These are phyloP conservation scores for Chloranthus sessilifolius DNA, from an alignment of 164 flowering plant species.

Conservation along the genomic window DNA sequence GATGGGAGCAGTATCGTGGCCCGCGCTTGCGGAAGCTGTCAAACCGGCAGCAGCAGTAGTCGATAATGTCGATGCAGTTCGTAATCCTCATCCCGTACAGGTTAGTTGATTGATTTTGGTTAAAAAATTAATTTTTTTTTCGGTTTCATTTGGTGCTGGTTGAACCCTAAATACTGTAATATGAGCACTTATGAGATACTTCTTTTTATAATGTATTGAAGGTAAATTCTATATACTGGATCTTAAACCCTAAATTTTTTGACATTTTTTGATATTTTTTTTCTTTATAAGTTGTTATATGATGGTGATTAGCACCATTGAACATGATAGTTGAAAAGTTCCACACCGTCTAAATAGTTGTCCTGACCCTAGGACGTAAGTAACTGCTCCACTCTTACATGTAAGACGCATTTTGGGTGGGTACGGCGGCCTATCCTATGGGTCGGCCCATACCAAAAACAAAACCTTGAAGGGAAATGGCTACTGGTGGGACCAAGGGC, in stretches of 20 bases:
- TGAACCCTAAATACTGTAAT: neutral
- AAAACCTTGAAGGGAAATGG: too few relatives aligned
- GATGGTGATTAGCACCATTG: too few relatives aligned
- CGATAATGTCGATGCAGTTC: conserved; percentile 11
- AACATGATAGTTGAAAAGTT: too few relatives aligned
- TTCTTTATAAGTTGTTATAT: too few relatives aligned
- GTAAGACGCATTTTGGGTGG: too few relatives aligned
- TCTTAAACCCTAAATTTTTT: neutral
- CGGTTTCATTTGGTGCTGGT: neutral
- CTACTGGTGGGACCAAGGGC: too few relatives aligned
- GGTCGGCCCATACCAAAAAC: too few relatives aligned
- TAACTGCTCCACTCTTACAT: too few relatives aligned
- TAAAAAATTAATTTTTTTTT: neutral
- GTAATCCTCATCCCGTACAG: conserved; percentile 14
- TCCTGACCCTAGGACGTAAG: too few relatives aligned
- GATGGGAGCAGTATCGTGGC: conserved; percentile 64
- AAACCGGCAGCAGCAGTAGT: conserved; percentile 3
- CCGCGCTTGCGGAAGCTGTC: conserved; percentile 33
- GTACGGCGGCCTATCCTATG: too few relatives aligned
- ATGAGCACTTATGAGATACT: neutral
- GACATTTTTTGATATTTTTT: neutral
- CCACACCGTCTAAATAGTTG: too few relatives aligned
- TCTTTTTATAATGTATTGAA: neutral
- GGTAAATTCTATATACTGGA: neutral
- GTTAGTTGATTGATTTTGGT: neutral